Base-by-base conservation (phyloP, 495 filamentous ascomycete species). In the Cladorrhinum samala region DNA sequence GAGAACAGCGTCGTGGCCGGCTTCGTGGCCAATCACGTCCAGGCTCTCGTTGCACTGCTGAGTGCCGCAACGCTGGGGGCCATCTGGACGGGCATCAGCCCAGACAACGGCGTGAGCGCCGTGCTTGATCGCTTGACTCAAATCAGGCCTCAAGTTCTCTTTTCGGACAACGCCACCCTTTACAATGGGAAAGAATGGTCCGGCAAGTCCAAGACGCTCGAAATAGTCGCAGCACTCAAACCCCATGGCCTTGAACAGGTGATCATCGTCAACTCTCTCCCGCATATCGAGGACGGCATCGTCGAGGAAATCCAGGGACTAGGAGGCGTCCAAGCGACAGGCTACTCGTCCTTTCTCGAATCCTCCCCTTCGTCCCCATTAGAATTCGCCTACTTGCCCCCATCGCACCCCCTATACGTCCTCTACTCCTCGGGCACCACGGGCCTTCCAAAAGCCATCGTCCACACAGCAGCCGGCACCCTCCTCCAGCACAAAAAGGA, bases 401-500 rank as follows among this genome's bases (percentile, higher is more conserved):
- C 92, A 9, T 84, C 91, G 42, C 87, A 95, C 66, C 91, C 91
- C 0, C 82, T 95, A 5, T 96, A 95, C 57, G 87, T 96, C 25
- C 71, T 96, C 18, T 96, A 91, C 62, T 90, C 86, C 2, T 88
- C 83, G 9, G 91, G 91, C 11, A 96, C 91, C 0, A 96, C 91
- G 1, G 91, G 89, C 2, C 83, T 90, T 20, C 91, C 91, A 0
- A 96, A 96, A 60, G 91, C 90, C 56, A 96, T 96, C 58, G 86
- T 93, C 2, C 91, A 96, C 68, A 89, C 89, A 0, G 84, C 90
- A 2, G 77, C 93, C 43, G 91, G 91, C 1, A 95, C 91, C 1
- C 69, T 96, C 9, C 77, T 96, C 25, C 91, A 96, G 65, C 91
- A 96, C 66, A 96, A 95, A 70, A 96, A 96, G 63, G 91, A 95